Conservation (phyloP, 2,329 filamentous ascomycete species). For the Ceratocystis albifundus region DNA sequence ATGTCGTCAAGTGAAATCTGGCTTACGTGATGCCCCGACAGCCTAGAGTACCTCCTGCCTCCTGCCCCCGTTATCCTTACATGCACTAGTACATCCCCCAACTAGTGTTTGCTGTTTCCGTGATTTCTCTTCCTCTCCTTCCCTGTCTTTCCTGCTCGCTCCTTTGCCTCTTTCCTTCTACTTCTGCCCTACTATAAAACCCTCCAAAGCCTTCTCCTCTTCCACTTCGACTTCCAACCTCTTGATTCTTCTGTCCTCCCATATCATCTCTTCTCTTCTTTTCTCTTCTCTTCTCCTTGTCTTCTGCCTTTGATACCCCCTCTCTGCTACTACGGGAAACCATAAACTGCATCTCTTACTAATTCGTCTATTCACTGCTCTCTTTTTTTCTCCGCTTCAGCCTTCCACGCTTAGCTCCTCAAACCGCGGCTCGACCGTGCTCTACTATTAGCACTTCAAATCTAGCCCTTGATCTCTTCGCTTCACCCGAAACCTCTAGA, state of each 20-base stretch:
- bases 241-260: background rate
- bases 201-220: background rate
- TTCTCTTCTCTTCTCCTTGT: background rate
- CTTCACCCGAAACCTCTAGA: conserved; percentile 24
- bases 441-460: conserved; percentile 27
- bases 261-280: background rate
- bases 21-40: too few species aligned
- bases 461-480: conserved; percentile 25
- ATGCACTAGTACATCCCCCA: too few species aligned
- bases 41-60: too few species aligned
- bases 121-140: background rate
- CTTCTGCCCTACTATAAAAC: background rate
- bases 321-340: background rate
- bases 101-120: too few species aligned
- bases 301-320: background rate
- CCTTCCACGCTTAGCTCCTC: conserved; percentile 16
- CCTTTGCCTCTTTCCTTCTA: background rate
- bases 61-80: too few species aligned
- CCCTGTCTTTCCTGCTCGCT: background rate
- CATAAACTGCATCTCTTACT: background rate
- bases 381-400: conserved; percentile 1
- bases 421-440: conserved; percentile 24
- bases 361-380: background rate
- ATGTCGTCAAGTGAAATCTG: too few species aligned
- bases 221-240: background rate